Base-by-base conservation (phyloP, 139 green algal genomes). In the Tetradesmus lagerheimii region DNA sequence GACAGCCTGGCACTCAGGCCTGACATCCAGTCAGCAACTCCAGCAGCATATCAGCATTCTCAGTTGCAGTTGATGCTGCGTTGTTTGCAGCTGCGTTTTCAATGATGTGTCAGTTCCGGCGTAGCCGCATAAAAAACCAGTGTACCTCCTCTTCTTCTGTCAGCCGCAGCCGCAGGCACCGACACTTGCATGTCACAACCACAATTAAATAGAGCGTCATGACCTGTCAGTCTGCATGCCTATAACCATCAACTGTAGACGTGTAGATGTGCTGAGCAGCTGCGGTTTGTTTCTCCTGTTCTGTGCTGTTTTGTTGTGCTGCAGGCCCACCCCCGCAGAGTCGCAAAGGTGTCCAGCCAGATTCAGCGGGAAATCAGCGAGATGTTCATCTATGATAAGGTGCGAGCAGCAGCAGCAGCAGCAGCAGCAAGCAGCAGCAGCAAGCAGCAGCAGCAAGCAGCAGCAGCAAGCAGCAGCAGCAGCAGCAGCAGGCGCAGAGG, bases 291-390 rank as follows among this genome's bases (percentile, higher is more conserved):
- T 27, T 27, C 1, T 86, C 25, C 27, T 47, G 31, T 12, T 27
- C 20, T 23, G 5, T 66, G 79, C 78, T 64, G 38, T 14, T 62
- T 14, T 62, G 47, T 14, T 64, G 50, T 64, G 57, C 20, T 18
- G 67, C 93, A 97, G 97, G 97, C 97, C 0, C 89, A 98, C 75
- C 97, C 97, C 0, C 92, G 97, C 35, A 92, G 97, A n/a, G 94
- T 99, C 23, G 95, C 96, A 15, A 95, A 94, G 64, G 97, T 99
- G 5, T 86, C 96, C 34, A 96, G 96, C 88, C 95, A 98, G 91
- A 97, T 99, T 53, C 96, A 98, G 88, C 91, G 97, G 0, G 97
- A 99, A 87, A 92, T 99, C 18, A 93, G 94, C 11, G 80, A 95
- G 12, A 94, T 98, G 94, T 91, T 98, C 27, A 88, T 96, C 2